Percentiles rank a stretch among this genome's conserved stretches.
These are phyloP conservation scores for Artemisia argyi DNA, from an alignment of 129 eudicot genomes.

Conservation along the genomic window DNA sequence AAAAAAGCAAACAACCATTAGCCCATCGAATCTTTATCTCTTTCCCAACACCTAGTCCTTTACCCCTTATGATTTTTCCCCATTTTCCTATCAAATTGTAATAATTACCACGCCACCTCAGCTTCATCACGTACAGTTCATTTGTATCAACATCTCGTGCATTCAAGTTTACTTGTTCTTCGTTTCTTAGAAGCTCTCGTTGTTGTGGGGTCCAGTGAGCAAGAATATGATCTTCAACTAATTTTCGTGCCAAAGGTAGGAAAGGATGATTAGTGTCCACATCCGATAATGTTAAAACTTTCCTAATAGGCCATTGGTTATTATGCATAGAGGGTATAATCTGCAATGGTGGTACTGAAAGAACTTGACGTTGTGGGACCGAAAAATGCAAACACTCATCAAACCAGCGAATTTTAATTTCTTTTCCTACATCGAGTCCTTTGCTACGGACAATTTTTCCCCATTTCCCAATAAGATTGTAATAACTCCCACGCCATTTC, in stretches of 20 bases:
- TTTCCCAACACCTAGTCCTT: slow-evolving; percentile 74
- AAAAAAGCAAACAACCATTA: slow-evolving; percentile 67
- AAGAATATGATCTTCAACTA: slow-evolving; percentile 84
- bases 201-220: slow-evolving; percentile 65
- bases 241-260: slow-evolving; percentile 71
- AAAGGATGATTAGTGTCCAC: slow-evolving; percentile 80
- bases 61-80: slow-evolving; percentile 74
- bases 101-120: slow-evolving; percentile 85
- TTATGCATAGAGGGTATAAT: slow-evolving; percentile 45
- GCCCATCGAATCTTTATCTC: slow-evolving; percentile 82
- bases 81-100: slow-evolving; percentile 78
- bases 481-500: slow-evolving; percentile 90
- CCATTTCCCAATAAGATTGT: slow-evolving; percentile 79
- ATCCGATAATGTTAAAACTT: slow-evolving; percentile 72
- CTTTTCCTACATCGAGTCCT: slow-evolving; percentile 75
- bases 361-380: slow-evolving; percentile 61
- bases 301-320: slow-evolving; percentile 78
- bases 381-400: slow-evolving; percentile 71
- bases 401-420: slow-evolving; percentile 67
- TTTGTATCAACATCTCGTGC: slow-evolving; percentile 78
- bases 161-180: slow-evolving; percentile 68
- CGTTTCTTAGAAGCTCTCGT: slow-evolving; percentile 63
- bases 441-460: slow-evolving; percentile 76
- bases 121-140: slow-evolving; percentile 67
- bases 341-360: slow-evolving; percentile 49